Evolutionary conservation across 768 basidiomycete species (phyloP).

Genomic region (Lenzites betulinus): DNA sequence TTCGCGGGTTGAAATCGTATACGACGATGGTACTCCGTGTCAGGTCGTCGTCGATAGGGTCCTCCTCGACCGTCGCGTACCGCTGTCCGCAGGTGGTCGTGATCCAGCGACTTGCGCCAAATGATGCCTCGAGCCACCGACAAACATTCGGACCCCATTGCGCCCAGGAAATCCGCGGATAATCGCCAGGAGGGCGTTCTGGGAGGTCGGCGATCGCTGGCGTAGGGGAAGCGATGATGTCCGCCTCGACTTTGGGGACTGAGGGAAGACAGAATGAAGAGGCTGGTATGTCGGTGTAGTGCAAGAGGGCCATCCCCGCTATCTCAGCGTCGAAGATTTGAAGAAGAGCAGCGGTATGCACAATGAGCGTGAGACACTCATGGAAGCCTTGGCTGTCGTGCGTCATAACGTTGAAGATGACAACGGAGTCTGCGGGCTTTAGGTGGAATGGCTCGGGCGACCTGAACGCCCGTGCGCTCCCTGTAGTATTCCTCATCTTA

Average conservation of each 20-base stretch:
- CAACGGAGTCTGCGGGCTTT: constrained; percentile 28
- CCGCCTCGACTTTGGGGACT: neutral
- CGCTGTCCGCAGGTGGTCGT: constrained; percentile 36
- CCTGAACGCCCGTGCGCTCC: constrained; percentile 5
- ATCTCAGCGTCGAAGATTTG: neutral
- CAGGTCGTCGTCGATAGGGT: constrained; percentile 10
- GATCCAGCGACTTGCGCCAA: constrained; percentile 32
- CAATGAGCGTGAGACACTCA: constrained; percentile 28
- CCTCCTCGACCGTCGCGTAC: constrained; percentile 24
- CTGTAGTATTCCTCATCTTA: constrained; percentile 15
- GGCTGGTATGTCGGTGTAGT: neutral
- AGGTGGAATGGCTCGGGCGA: constrained; percentile 26
- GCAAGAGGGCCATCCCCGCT: neutral
- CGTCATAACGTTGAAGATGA: constrained; percentile 30
- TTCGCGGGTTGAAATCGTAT: constrained; percentile 31
- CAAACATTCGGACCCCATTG: constrained; percentile 29
- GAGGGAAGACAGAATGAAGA: neutral
- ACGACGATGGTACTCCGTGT: constrained; percentile 21
- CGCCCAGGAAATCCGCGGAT: constrained; percentile 20
- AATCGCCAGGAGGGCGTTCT: neutral
- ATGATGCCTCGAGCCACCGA: constrained; percentile 31
- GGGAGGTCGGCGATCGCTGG: neutral
- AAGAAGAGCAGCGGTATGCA: constrained; percentile 26
- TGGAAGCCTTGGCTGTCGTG: constrained; percentile 21
- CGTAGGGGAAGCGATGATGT: neutral